Evolutionary conservation across 225 moss, liverwort and hornwort genomes (phyloP), one percentile per base, ranked within the genome.

Genomic region (Climacium dendroides): DNA sequence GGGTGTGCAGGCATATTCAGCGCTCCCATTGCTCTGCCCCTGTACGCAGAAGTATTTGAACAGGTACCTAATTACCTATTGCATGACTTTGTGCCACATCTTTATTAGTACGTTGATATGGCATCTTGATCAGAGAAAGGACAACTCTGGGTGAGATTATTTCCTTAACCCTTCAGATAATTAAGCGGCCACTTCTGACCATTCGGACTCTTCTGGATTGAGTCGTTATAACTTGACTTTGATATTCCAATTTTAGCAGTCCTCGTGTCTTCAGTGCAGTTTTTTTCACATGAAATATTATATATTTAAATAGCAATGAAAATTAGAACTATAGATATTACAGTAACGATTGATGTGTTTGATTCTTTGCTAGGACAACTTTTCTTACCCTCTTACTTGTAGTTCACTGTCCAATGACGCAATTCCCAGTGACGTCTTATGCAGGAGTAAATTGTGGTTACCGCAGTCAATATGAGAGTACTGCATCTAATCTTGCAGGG

Each of bases 1-100:
- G 98, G 98, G 50, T 99, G 98, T 91, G 98, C 96, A 43, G 97
- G 98, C 88, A 94, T 99, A 58, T 99, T 94, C 82, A 96, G 97
- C 45, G 94, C 74, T 45, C 98, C 98, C 52, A 92, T 99, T 87
- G 98, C 98, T 29, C 89, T 99, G 67, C 90, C 95, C 22, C 88
- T 97, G 35, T 99, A 99, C 81, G 97, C 96, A 24, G 95, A 94
- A 94, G 96, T 90, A 41, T 99, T 97, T 93, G 98, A 97, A 14
- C 96, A 95, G 92, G 97, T 99, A 92, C 37, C 81, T 41, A 25
- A 35, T 73, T 73, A 20, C 60, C 67, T 62, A 47, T 73, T 30
- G 10, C 73, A 48, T 30, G 48, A 74, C 73, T 73, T 48, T 6
- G 18, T 30, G 47, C 47, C 73, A 29, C 47, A 19, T 47, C 30